phyloP scores from a whole-genome alignment of 331 rosid genomes.

The Acacia concinna region DNA sequence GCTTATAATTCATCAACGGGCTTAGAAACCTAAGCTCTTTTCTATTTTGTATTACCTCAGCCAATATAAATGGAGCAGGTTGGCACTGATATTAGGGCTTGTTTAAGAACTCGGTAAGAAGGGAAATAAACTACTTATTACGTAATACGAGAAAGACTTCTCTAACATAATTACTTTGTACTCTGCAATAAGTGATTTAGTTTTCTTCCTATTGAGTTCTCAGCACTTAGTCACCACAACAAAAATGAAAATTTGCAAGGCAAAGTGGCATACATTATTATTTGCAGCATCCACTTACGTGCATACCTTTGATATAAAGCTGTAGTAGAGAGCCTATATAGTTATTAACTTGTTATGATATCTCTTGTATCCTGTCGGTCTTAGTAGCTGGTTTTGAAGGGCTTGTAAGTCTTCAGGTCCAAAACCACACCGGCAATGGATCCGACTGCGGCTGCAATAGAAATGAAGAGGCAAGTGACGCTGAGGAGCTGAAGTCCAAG shows the following conservation, averaged over 20 bases:
- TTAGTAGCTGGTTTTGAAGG: conserved; percentile 74
- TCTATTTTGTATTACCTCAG: background rate
- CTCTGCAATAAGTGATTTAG: too few species aligned
- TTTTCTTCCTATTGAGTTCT: too few species aligned
- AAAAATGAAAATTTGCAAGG: background rate
- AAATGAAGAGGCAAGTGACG: conserved; percentile 46
- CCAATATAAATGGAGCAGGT: background rate
- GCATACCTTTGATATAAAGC: background rate
- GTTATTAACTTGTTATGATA: background rate
- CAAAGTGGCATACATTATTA: background rate
- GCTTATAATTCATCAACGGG: background rate
- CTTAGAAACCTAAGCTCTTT: background rate
- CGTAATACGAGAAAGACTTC: too few species aligned
- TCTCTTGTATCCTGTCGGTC: background rate
- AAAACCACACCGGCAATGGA: conserved; percentile 69
- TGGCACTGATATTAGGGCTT: background rate
- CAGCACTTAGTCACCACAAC: too few species aligned
- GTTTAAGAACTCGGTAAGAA: too few species aligned
- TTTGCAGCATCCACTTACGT: background rate
- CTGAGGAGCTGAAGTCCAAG: conserved; percentile 60
- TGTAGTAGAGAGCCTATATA: background rate
- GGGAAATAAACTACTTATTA: too few species aligned
- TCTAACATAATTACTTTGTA: too few species aligned
- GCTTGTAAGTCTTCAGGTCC: conserved; percentile 75
- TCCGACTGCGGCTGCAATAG: conserved; percentile 68